A percentile compares a stretch with the other conserved stretches of the same genome.
These are phyloP conservation scores for Iodosphaeria phyllophila DNA, from an alignment of 2,329 filamentous ascomycete species.

Conservation along the genomic window DNA sequence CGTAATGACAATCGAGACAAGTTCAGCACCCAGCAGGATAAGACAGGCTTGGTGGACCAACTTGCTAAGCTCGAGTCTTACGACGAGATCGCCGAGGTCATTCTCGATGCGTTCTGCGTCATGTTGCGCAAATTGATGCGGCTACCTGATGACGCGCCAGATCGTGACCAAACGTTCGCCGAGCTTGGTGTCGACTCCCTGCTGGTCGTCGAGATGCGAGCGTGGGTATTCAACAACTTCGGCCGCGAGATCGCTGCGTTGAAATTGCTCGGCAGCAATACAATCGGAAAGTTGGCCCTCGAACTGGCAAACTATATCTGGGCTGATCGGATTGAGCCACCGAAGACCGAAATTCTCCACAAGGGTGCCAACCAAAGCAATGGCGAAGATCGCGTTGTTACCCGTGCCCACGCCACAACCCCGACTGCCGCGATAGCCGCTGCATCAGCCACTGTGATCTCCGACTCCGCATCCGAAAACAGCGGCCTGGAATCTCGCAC, in stretches of 20 bases:
- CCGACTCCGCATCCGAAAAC: no score
- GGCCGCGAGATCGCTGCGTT: constrained; percentile 14
- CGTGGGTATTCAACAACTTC: constrained; percentile 17
- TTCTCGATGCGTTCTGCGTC: constrained; percentile 11
- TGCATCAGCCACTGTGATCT: no score
- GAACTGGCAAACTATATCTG: no score
- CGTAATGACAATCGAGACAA: constrained; percentile 5
- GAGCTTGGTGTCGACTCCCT: constrained; percentile 23
- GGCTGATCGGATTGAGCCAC: no score
- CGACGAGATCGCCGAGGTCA: constrained; percentile 8
- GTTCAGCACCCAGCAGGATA: constrained; percentile 3
- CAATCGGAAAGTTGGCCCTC: no score
- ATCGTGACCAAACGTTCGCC: constrained; percentile 12
- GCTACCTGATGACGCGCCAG: constrained; percentile 11
- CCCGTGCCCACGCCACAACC: no score
- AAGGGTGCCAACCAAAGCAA: no score
- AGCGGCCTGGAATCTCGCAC: no score
- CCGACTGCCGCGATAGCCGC: no score
- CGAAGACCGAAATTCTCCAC: no score
- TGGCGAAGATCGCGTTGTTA: no score
- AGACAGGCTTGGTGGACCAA: constrained; percentile 13
- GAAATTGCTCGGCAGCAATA: constrained; percentile 12
- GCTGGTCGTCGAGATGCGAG: constrained; percentile 19
- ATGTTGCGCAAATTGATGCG: constrained; percentile 15
- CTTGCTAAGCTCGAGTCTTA: constrained; percentile 8